Evolutionary conservation across 1,284 basidiomycete genomes (phyloP).

Genomic region (Apiotrichum akiyoshidainum): DNA sequence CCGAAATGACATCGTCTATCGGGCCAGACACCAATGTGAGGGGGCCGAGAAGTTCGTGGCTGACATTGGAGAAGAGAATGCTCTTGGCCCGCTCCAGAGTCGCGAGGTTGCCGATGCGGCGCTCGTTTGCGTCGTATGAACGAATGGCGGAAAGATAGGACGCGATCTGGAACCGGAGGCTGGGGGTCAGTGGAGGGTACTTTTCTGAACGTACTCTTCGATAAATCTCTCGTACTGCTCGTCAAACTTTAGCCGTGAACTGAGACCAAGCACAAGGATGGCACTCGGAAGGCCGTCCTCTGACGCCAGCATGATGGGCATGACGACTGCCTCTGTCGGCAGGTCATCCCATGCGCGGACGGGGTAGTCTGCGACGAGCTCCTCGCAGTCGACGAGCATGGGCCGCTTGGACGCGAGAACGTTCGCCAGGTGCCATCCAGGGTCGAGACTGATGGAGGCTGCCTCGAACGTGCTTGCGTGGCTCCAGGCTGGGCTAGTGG

Average conservation of each 20-base stretch:
- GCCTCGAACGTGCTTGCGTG: too few species aligned
- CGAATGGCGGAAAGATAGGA: not conserved
- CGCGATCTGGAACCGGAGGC: slow-evolving; percentile 9
- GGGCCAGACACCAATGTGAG: slow-evolving; percentile 49
- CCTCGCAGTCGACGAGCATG: slow-evolving; percentile 38
- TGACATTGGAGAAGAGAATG: slow-evolving; percentile 45
- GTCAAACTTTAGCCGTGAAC: slow-evolving; percentile 44
- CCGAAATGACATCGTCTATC: slow-evolving; percentile 35
- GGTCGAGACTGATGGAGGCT: too few species aligned
- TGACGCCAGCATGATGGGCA: slow-evolving; percentile 45
- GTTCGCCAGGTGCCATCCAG: too few species aligned
- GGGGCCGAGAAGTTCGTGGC: slow-evolving; percentile 50
- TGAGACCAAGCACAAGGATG: slow-evolving; percentile 50
- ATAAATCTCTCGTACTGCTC: slow-evolving; percentile 47
- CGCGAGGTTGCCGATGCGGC: slow-evolving; percentile 49
- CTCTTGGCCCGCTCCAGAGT: slow-evolving; percentile 50
- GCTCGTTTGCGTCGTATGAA: slow-evolving; percentile 20
- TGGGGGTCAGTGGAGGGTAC: too few species aligned
- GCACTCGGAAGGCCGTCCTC: slow-evolving; percentile 29
- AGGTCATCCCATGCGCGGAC: slow-evolving; percentile 46
- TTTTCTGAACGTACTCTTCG: slow-evolving; percentile 3
- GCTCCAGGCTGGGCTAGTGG: too few species aligned
- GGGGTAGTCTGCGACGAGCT: slow-evolving; percentile 41
- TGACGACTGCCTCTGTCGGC: slow-evolving; percentile 46
- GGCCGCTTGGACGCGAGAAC: slow-evolving; percentile 22